A percentile compares a stretch with the other conserved stretches of the same genome.
phyloP scores from a whole-genome alignment of 1,139 yeast genomes.

The Yamadazyma diospyri region DNA sequence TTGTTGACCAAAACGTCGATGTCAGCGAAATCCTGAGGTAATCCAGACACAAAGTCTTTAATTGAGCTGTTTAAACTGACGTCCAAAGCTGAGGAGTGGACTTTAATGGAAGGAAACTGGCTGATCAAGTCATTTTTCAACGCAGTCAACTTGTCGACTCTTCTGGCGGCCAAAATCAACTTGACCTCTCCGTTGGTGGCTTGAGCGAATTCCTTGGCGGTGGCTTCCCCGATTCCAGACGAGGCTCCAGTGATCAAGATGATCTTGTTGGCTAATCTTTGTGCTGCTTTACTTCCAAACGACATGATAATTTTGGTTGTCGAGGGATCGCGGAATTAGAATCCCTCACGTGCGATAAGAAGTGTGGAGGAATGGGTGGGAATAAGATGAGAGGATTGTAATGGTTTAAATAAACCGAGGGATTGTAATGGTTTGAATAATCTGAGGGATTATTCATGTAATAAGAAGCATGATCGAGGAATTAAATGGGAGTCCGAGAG shows the following conservation, averaged over 20 bases:
- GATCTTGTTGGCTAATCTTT: constrained; percentile 40
- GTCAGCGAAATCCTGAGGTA: constrained; percentile 54
- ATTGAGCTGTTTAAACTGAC: constrained; percentile 53
- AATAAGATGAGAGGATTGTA: too few species aligned
- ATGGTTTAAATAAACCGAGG: too few species aligned
- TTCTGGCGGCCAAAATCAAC: constrained; percentile 67
- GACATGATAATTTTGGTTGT: constrained; percentile 34
- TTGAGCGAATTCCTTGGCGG: constrained; percentile 67
- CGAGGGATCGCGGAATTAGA: constrained; percentile 2
- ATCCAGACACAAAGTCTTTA: constrained; percentile 43
- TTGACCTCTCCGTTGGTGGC: constrained; percentile 67
- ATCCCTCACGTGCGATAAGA: too few species aligned
- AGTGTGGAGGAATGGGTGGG: too few species aligned
- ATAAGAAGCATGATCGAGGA: too few species aligned
- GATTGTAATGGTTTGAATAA: too few species aligned
- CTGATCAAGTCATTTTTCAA: constrained; percentile 42
- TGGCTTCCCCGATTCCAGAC: constrained; percentile 65
- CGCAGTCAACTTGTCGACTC: constrained; percentile 50
- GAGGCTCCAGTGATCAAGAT: constrained; percentile 36
- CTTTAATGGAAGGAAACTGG: constrained; percentile 46
- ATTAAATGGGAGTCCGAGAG: too few species aligned
- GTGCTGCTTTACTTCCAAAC: constrained; percentile 41
- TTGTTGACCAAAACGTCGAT: constrained; percentile 72
- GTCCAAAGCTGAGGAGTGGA: constrained; percentile 55
- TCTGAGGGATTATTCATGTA: too few species aligned